Evolutionary conservation across 2,329 filamentous ascomycete genomes (phyloP).

Genomic region (Sporothrix humicola): DNA sequence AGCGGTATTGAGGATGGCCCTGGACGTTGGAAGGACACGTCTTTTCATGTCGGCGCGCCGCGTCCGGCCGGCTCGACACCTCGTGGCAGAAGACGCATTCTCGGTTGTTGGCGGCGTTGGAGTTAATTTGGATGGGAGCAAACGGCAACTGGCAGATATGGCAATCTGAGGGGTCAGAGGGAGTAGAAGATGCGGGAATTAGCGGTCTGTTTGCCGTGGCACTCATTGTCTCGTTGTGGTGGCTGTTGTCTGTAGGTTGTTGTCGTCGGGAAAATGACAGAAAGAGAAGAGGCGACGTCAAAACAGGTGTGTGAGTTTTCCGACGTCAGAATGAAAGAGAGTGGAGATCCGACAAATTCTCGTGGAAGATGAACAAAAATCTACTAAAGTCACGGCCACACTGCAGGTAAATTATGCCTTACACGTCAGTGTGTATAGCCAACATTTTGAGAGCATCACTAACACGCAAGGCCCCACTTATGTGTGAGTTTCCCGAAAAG

Average conservation of each 20-base stretch:
- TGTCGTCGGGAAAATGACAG: not conserved
- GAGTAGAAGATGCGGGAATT: too few species aligned
- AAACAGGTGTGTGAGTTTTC: slow-evolving; percentile 8
- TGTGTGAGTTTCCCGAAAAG: slow-evolving; percentile 1
- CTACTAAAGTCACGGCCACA: not conserved
- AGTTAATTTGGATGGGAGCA: not conserved
- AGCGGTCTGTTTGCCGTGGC: too few species aligned
- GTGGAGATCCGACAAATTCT: not conserved
- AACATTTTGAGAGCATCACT: not conserved
- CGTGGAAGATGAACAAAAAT: not conserved
- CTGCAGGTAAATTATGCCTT: too few species aligned
- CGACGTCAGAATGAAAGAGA: not conserved
- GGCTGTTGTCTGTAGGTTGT: not conserved
- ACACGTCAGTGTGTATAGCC: not conserved
- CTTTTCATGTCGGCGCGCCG: not conserved
- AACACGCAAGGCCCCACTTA: not conserved
- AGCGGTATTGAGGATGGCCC: not conserved
- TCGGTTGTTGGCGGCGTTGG: not conserved
- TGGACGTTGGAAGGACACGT: not conserved
- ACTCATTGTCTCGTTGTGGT: not conserved
- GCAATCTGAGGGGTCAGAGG: not conserved
- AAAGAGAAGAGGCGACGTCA: not conserved
- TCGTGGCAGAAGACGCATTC: not conserved
- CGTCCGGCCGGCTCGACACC: not conserved
- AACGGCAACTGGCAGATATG: not conserved